Conservation (phyloP, 1,284 basidiomycete genomes). For the Mycosarcoma mackinlayi region DNA sequence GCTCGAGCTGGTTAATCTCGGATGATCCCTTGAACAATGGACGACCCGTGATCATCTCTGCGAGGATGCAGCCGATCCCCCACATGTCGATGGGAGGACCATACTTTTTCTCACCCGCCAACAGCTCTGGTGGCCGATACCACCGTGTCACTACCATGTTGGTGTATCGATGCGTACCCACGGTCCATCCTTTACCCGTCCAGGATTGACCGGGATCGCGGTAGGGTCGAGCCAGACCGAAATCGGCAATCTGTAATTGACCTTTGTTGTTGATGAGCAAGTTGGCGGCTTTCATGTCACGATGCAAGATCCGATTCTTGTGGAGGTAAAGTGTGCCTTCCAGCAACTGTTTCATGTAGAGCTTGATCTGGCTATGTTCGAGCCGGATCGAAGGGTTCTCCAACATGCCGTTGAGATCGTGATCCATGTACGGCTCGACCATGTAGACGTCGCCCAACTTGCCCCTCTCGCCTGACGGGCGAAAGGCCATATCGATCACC, state of each 20-base stretch:
- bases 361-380: constrained; percentile 77
- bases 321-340: constrained; percentile 97
- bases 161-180: constrained; percentile 76
- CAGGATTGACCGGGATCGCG: constrained; percentile 60
- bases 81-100: constrained; percentile 96
- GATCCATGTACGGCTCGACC: constrained; percentile 99
- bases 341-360: constrained; percentile 93
- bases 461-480: constrained; percentile 51
- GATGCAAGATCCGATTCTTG: constrained; percentile 93
- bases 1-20: constrained; percentile 89
- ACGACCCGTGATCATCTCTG: constrained; percentile 89
- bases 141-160: constrained; percentile 99
- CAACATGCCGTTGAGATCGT: constrained; percentile 92
- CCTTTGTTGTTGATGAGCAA: constrained; percentile 84
- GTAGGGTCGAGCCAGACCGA: constrained; percentile 84
- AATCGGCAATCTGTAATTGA: constrained; percentile 80
- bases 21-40: constrained; percentile 89
- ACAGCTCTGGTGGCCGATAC: constrained; percentile 95
- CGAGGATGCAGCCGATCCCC: constrained; percentile 97
- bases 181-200: constrained; percentile 57
- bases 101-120: constrained; percentile 87
- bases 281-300: constrained; percentile 99
- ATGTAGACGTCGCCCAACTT: constrained; percentile 81
- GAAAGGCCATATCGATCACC: constrained; percentile 87
- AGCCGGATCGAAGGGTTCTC: constrained; percentile 70